Evolutionary conservation across 2,329 filamentous ascomycete genomes (phyloP).

Genomic region (Hysterium pulicare): DNA sequence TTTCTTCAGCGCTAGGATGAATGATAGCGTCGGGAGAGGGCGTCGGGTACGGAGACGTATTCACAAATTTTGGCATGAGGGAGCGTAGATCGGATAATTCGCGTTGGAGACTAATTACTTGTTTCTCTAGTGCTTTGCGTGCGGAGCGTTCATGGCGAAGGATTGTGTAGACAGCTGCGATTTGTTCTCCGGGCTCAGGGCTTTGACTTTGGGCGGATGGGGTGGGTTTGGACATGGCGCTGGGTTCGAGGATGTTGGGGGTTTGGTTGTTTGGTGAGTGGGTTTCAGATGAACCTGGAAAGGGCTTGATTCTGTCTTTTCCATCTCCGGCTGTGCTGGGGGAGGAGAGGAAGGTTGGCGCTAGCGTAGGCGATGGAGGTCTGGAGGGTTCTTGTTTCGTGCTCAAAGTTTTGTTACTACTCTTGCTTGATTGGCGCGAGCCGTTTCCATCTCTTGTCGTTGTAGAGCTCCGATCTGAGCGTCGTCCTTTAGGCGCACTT

Average conservation of each 20-base stretch:
- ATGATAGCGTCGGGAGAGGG: constrained; percentile 29
- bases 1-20: constrained; percentile 18
- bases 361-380: constrained; percentile 12
- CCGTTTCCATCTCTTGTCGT: constrained; percentile 14
- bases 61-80: constrained; percentile 23
- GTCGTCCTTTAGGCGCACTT: constrained; percentile 31
- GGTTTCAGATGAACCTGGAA: constrained; percentile 2
- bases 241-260: not conserved
- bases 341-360: constrained; percentile 4
- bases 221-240: not conserved
- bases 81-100: constrained; percentile 30
- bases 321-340: not conserved
- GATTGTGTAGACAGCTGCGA: constrained; percentile 22
- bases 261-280: constrained; percentile 1
- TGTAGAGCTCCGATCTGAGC: constrained; percentile 27
- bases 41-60: constrained; percentile 27
- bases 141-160: constrained; percentile 30
- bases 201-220: constrained; percentile 3
- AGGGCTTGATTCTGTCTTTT: not conserved
- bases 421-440: constrained; percentile 7
- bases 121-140: constrained; percentile 31
- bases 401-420: not conserved
- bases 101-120: constrained; percentile 28
- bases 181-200: constrained; percentile 9
- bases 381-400: not conserved